Base-by-base conservation (phyloP, 371 early-diverging fungal species). In the Dinochytrium kinnereticum region DNA sequence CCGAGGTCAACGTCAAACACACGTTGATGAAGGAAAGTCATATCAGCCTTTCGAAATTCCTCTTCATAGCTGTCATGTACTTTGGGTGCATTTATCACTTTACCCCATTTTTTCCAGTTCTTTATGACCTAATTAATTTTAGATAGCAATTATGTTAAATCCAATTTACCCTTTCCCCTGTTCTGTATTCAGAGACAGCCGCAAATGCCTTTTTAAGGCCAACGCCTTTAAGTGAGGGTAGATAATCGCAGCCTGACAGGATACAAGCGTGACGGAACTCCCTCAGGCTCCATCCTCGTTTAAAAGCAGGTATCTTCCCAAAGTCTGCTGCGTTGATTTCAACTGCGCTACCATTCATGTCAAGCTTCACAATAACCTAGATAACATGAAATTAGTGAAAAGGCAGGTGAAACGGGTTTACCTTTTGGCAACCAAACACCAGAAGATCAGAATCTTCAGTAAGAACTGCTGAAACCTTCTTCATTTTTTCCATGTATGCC, bases 371-470 rank as follows among this genome's bases (percentile, higher is more conserved):
- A 3, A 98, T 81, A n/a, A 91, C 86, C 84, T 86, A 64, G 3
- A 17, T n/a, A 1, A 17, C 49, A 51, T 57, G 30, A 49, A 2
- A 24, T 24, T 67, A 5, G 68, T n/a, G 49, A 28, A 38, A 21
- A 17, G 26, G 24, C 44, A 34, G 13, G 33, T 36, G 39, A 24
- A 17, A 76, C 75, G 24, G 70, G 49, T 5, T 53, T 24, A 95
- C 88, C n/a, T 83, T 81, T 21, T 84, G 77, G 77, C 95, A 95
- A 0, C 98, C 99, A 89, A 95, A 99, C 1, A 93, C 95, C 1
- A 99, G 82, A 40, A 99, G 76, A 82, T 99, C 99, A 1, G 97
- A 96, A 81, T 99, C 99, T 84, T 99, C 99, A 0, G 99, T 97
- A 10, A 99, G 85, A 24, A 97, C 88, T 0, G 92, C 96, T 33